Base-by-base conservation (phyloP, 257 asterid genomes). In the Ilex asprella region DNA sequence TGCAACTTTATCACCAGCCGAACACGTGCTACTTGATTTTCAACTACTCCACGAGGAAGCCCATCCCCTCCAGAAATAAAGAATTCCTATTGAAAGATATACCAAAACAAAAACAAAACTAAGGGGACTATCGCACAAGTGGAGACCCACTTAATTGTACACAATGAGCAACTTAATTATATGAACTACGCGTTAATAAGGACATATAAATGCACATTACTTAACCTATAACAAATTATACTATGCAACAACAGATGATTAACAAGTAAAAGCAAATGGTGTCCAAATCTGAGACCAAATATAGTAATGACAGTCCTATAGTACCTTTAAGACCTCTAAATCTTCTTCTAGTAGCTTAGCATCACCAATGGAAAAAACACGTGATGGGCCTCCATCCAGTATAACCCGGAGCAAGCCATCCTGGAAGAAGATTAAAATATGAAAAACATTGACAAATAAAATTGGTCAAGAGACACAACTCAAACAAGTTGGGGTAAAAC, bases 41-140 rank as follows among this genome's bases (percentile, higher is more conserved):
- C 99, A 69, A 89, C 99, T 56, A 87, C 95, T 72, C 97, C 99
- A 65, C 99, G 97, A 39, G 99, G 99, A 53, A 92, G 96, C 51
- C 99, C 99, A 16, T 92, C 99, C 58, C 99, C 99, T 62, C 99
- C 99, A 32, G 99, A 89, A 62, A 92, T 87, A 73, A 86, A 92
- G 72, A 92, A 92, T 65, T 92, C 99, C 97, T 92, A 49, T 3
- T 16, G 43, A 49, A 55, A 31, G 57, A 27, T 55, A 56, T 7
- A 44, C 21, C 6, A 29, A 31, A 7, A 55, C 27, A 15, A 57
- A 52, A 35, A 49, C 13, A 6, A 61, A 14, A 2, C 15, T 10
- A 46, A 46, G 52, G 52, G 3, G n/a, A 46, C 13, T 46, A 46
- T 46, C 3, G 27, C 27, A 21, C 27, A 21, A 21, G 27, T 21